Evolutionary conservation across 108 stramenopile genomes (phyloP), one percentile per base, ranked within the genome.

Genomic region (Cyclotella atomus): DNA sequence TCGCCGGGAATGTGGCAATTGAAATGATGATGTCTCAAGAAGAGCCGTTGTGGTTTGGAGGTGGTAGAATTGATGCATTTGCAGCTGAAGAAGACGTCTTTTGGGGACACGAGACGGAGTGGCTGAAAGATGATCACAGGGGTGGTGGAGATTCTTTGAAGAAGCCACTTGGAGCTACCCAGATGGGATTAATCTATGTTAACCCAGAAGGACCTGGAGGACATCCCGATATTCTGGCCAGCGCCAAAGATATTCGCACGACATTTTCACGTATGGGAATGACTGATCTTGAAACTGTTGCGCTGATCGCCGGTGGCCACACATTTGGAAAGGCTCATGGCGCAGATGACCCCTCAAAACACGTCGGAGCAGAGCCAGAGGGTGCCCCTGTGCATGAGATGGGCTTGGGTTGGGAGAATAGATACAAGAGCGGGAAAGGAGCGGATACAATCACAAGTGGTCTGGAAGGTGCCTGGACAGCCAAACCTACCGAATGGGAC

Each of bases 131-230:
- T 56, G 68, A 87, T 56, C 49, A 43, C 57, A 21, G 65, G 50
- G 52, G 57, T 25, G 25, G 28, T 68, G 21, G 75, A 41, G 29
- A 60, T 45, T 56, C 47, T 12, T 67, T 92, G 59, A 84, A 85
- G 38, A 70, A 89, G 43, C 91, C 91, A 41, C 66, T 92, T n/a
- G 91, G 84, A 35, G 91, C 91, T 14, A 85, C 85, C 1, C 84
- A 89, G 55, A 92, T 92, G 91, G 91, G 91, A 7, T 68, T 91
- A 24, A 90, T 94, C 34, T 91, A 91, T 70, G 94, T 95, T 90
- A 49, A 49, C n/a, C 47, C 47, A 54, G 88, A 89, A 79, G 93
- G 91, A 50, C 94, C 89, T 0, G 75, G 83, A 10, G 84, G 90
- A 14, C 78, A 85, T 65, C 83, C 90, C 7, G 88, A 89, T 69